phyloP scores from a whole-genome alignment of 768 basidiomycete species.

The Clathrus columnatus region DNA sequence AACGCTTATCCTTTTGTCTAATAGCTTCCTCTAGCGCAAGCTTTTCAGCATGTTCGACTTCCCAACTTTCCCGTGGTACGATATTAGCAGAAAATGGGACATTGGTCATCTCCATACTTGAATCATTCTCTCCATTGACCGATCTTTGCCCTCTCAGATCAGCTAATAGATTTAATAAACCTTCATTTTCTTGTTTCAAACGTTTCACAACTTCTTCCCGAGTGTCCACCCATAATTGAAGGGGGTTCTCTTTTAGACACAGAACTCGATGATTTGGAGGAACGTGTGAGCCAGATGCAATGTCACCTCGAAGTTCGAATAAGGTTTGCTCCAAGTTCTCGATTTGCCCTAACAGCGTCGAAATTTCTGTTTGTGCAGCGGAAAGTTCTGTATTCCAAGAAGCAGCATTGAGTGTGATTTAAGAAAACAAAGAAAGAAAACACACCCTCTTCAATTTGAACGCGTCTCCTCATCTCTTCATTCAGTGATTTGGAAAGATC shows the following conservation, averaged over 20 bases:
- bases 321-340: conserved; percentile 71
- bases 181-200: conserved; percentile 76
- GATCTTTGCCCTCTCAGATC: conserved; percentile 43
- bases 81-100: conserved; percentile 19
- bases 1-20: conserved; percentile 72
- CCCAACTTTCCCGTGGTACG: conserved; percentile 76
- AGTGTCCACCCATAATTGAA: conserved; percentile 71
- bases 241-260: conserved; percentile 71
- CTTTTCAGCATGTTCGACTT: conserved; percentile 61
- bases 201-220: conserved; percentile 68
- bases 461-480: conserved; percentile 27
- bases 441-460: conserved; percentile 35
- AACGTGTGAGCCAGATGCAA: conserved; percentile 65
- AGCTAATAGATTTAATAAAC: conserved; percentile 57
- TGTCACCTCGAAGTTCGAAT: conserved; percentile 69
- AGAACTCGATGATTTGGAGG: conserved; percentile 64
- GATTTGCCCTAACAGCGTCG: conserved; percentile 39
- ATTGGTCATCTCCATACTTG: background rate
- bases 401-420: background rate
- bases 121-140: conserved; percentile 16
- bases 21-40: conserved; percentile 53
- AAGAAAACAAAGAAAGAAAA: background rate
- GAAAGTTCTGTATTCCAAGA: conserved; percentile 32
- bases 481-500: conserved; percentile 34
- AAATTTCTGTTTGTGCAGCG: conserved; percentile 28